Evolutionary conservation across 306 rosid species (phyloP), one percentile per base, ranked within the genome.

Genomic region (Vachellia collinsii): DNA sequence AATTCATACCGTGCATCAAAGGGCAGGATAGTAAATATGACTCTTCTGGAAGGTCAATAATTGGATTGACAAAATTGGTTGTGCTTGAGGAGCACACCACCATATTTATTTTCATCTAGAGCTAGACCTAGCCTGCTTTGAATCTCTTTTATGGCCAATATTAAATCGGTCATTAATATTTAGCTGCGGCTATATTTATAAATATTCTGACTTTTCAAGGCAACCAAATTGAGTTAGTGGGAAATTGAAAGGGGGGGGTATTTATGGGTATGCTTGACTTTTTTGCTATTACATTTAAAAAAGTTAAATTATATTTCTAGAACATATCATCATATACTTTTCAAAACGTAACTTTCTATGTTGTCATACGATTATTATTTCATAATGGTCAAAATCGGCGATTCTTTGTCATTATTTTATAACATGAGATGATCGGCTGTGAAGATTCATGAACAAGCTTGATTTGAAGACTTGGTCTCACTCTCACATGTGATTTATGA

Each of bases 1-100:
- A 10, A 8, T 59, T 59, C 6, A 59, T 20, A 8, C 20, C 23
- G 37, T 11, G 37, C 65, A 23, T 9, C 6, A 59, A 59, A 20
- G 37, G 65, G 65, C 16, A 23, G 37, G 16, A 4, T 4, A 43
- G 74, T 69, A 10, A 67, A 19, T 67, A 5, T 14, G 44, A 11
- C 36, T 36, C 46, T 73, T 89, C 89, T 81, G 19, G 84, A 82
- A 81, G 74, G 81, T 85, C 87, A 83, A 76, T 79, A 42, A 29
- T 56, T 42, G 13, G 46, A 70, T 79, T 29, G 48, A 11, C 34
- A 29, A 29, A 29, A 29, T 29, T 29, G 34, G 34, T 29, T 29
- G 34, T 29, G 34, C 34, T 29, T 29, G 34, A 29, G 34, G 34
- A 29, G 34, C 34, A 29, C 34, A 29, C 34, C 34, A 23, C 48